Base-by-base conservation (phyloP, 2,329 filamentous ascomycete species). In the Diaporthe eres region DNA sequence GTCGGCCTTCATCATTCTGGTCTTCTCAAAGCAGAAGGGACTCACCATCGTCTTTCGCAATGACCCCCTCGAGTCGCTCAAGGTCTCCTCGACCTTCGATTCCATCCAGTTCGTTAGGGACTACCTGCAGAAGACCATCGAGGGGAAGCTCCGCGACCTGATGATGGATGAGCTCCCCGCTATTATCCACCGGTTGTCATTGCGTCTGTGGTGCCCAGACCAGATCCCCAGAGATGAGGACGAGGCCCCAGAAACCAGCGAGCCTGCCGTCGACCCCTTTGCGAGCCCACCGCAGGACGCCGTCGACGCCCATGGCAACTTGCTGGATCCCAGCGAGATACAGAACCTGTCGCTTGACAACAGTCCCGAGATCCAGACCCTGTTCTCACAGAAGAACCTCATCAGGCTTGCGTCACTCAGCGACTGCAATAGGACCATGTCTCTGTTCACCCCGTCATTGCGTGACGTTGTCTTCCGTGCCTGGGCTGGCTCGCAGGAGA, bases 121-220 rank as follows among this genome's bases (percentile, higher is more conserved):
- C 84, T 98, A 98, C 84, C 87, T 99, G 74, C 97, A 99, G 82
- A 94, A 95, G 83, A 98, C 96, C 77, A 99, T 99, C 80, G 97
- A 99, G 85, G 94, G 92, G 71, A 97, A 98, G 84, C 86, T 99
- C 77, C 93, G 97, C 42, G 95, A 96, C 73, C 83, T 99, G 78
- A 98, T 99, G 88, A 98, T 98, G 95, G 96, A 99, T 78, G 97
- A 99, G 83, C 86, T 99, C 34, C 97, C 97, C 0, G 96, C 96
- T 67, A 98, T 98, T 76, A 98, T 99, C 77, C 97, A 99, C 84
- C 92, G 95, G 71, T 86, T 99, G 28, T 98, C 96, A 0, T 87
- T 98, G 75, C 92, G 94, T 78, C 85, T 98, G 68, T 98, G 95
- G 93, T 97, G 95, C 72, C 95, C 96, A 0, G 96, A 98, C 79